Percentiles rank a stretch among this genome's conserved stretches.
These are phyloP conservation scores for Ascochyta koolunga DNA, from an alignment of 2,329 filamentous ascomycete genomes.

Conservation along the genomic window DNA sequence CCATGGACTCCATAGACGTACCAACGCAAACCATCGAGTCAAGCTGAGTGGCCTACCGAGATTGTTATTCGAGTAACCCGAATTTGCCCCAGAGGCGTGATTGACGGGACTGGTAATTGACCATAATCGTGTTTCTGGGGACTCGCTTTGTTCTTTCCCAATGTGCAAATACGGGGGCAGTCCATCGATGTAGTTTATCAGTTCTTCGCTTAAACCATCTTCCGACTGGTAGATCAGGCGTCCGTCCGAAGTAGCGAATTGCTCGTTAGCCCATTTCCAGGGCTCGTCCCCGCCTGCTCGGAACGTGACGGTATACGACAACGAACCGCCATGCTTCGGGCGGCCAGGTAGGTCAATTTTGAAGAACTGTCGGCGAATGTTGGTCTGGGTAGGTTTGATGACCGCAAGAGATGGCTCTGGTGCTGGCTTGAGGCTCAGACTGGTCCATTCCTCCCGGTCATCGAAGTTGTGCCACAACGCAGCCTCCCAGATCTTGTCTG, in stretches of 20 bases:
- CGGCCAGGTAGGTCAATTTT: conserved; percentile 53
- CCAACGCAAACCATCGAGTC: conserved; percentile 79
- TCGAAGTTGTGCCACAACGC: conserved; percentile 74
- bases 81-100: conserved; percentile 62
- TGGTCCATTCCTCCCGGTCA: conserved; percentile 64
- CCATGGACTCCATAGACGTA: conserved; percentile 83
- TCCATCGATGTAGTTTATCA: conserved; percentile 63
- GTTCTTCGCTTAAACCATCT: conserved; percentile 45
- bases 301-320: conserved; percentile 76
- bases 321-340: conserved; percentile 53
- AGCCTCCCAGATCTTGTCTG: conserved; percentile 70
- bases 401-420: conserved; percentile 33
- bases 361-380: conserved; percentile 59
- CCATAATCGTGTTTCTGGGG: conserved; percentile 73
- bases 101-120: conserved; percentile 64
- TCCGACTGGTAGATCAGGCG: conserved; percentile 60
- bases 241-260: conserved; percentile 68
- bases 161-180: conserved; percentile 64
- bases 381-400: conserved; percentile 19
- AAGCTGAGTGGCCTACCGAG: conserved; percentile 70
- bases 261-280: conserved; percentile 76
- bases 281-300: conserved; percentile 56
- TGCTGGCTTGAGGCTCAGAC: conserved; percentile 58
- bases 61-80: conserved; percentile 61
- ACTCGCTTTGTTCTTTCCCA: conserved; percentile 65